Conservation (phyloP, 2,329 filamentous ascomycete species). For the Fusarium phyllophilum region DNA sequence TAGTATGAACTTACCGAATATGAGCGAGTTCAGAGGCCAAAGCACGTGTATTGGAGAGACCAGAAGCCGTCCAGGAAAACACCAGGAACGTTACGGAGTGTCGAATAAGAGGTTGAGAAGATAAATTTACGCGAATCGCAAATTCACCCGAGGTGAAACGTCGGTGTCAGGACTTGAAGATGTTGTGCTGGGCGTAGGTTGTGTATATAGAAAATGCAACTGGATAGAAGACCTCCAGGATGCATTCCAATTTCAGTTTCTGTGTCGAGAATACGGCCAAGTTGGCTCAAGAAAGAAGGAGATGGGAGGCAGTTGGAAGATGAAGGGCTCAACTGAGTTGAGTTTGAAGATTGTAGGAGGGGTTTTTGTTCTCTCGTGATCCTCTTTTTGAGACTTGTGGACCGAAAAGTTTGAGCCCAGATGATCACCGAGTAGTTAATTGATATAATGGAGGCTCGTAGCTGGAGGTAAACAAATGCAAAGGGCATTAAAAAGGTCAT, state of each 20-base stretch:
- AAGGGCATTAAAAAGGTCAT: constrained; percentile 30
- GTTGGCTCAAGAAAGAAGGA: constrained; percentile 8
- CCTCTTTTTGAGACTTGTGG: constrained; percentile 3
- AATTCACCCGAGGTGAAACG: constrained; percentile 1
- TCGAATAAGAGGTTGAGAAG: constrained; percentile 9
- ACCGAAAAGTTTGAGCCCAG: background rate
- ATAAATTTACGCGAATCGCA: constrained; percentile 15
- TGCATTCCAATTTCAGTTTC: background rate
- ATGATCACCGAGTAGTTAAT: background rate
- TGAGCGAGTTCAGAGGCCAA: constrained; percentile 1
- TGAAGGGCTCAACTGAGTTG: constrained; percentile 30
- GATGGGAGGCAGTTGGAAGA: constrained; percentile 21
- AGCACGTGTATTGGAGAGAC: constrained; percentile 10
- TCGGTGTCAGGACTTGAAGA: constrained; percentile 6
- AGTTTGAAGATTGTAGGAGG: constrained; percentile 28
- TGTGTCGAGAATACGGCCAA: background rate
- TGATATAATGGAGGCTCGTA: background rate
- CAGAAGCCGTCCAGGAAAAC: constrained; percentile 8
- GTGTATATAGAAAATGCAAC: background rate
- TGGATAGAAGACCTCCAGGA: background rate
- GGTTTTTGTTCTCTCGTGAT: constrained; percentile 26
- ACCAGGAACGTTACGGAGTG: constrained; percentile 7
- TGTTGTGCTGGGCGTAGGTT: background rate
- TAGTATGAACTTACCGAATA: constrained; percentile 24
- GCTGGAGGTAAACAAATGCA: constrained; percentile 9